These are phyloP conservation scores for Hygrophoropsis aurantiaca DNA, from an alignment of 768 basidiomycete genomes.

Conservation along the genomic window DNA sequence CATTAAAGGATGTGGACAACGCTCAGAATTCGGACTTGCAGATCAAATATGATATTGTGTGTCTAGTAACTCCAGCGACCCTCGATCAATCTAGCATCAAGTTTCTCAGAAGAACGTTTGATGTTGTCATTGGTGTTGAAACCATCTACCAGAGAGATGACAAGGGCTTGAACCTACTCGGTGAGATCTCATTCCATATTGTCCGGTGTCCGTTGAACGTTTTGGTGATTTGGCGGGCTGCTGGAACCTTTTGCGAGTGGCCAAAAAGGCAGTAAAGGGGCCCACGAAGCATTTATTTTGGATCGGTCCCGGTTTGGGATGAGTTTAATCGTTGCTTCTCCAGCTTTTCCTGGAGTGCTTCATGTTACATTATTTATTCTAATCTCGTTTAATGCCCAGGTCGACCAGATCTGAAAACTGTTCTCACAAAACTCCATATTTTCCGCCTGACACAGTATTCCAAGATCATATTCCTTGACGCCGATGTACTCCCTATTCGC, in stretches of 20 bases:
- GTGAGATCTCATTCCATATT: slow-evolving; percentile 62
- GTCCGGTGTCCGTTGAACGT: too few relatives aligned
- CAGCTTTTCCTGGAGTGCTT: slow-evolving; percentile 12
- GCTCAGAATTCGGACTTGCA: slow-evolving; percentile 42
- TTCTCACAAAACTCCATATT: slow-evolving; percentile 94
- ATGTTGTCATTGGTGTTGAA: slow-evolving; percentile 91
- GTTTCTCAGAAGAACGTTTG: slow-evolving; percentile 74
- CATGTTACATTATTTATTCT: too few relatives aligned
- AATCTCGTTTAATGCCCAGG: slow-evolving; percentile 52
- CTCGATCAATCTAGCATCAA: slow-evolving; percentile 83
- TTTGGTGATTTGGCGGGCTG: too few relatives aligned
- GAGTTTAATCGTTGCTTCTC: too few relatives aligned
- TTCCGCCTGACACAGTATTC: slow-evolving; percentile 88
- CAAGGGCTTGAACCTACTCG: slow-evolving; percentile 74
- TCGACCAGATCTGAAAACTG: slow-evolving; percentile 88
- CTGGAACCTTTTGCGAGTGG: too few relatives aligned
- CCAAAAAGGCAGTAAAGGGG: too few relatives aligned
- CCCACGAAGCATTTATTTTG: too few relatives aligned
- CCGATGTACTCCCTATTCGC: slow-evolving; percentile 84
- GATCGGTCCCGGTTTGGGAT: slow-evolving; percentile 7
- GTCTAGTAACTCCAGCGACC: slow-evolving; percentile 92
- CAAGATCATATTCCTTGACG: slow-evolving; percentile 90
- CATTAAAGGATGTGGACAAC: slow-evolving; percentile 75
- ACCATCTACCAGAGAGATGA: slow-evolving; percentile 70
- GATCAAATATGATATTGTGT: slow-evolving; percentile 67